Evolutionary conservation across 441 rosid genomes (phyloP), one percentile per base, ranked within the genome.

Genomic region (Omphalea diandra): DNA sequence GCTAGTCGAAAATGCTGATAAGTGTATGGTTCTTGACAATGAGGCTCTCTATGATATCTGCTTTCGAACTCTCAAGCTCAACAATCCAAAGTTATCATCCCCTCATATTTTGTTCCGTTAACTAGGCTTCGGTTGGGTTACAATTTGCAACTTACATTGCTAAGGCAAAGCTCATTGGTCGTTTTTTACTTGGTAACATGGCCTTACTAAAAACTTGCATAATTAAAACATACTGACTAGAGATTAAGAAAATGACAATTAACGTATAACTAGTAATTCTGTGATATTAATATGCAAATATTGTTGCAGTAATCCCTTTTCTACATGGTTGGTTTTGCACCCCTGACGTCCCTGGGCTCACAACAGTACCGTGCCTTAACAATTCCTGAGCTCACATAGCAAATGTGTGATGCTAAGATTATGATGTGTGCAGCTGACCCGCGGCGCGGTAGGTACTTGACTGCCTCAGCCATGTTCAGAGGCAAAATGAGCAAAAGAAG

Each of bases 311-410:
- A 46, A 83, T 83, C 64, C 87, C 87, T 2, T 83, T 83, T 77
- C 87, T 84, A 9, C 81, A 83, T 83, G 86, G 86, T 83, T 29
- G 86, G 86, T 57, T 83, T 83, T 55, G 86, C 84, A 9, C 86
- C 84, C 14, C n/a, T 83, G 43, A 83, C 86, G 18, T 81, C 86
- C 57, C 77, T 78, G 0, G 83, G 84, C 3, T 83, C 87, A 0
- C 83, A 81, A 22, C 83, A 83, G 68, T 83, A 83, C 82, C 76
- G 87, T 0, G 83, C 87, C 70, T 40, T 83, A 18, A 83, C 86
- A 44, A 81, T 83, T 63, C 87, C 87, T 2, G 87, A 83, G 70
- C 85, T 83, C 7, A 83, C 84, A 24, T 84, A 81, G 49, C 86
- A 83, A 69, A 83, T 80, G 86, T 83, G 86, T 84, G 86, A 83